Evolutionary conservation across 1,284 basidiomycete genomes (phyloP).

Genomic region (Fomitopsis pinicola): DNA sequence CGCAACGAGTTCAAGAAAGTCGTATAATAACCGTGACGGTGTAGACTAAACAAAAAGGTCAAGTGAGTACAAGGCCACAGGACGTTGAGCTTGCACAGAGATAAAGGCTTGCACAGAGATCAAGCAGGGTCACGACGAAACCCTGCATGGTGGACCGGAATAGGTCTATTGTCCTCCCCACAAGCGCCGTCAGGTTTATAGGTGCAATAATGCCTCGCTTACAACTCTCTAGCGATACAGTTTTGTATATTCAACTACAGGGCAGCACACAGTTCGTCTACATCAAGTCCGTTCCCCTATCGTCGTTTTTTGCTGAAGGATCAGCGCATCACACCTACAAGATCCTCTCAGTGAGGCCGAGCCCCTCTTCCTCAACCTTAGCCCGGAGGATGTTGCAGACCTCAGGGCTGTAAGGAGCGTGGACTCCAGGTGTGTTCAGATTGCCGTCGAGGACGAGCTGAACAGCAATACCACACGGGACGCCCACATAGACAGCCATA

Average conservation of each 20-base stretch:
- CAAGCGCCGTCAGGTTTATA: not conserved
- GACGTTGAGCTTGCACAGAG: too few species aligned
- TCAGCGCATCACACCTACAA: slow-evolving; percentile 34
- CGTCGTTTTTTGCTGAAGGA: not conserved
- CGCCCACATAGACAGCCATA: slow-evolving; percentile 91
- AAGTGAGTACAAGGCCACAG: too few species aligned
- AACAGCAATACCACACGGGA: slow-evolving; percentile 92
- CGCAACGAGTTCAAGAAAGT: too few species aligned
- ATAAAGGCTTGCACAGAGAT: not conserved
- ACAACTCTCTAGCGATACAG: not conserved
- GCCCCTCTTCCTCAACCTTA: slow-evolving; percentile 78
- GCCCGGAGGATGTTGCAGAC: slow-evolving; percentile 82
- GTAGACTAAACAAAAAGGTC: too few species aligned
- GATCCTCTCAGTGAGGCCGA: slow-evolving; percentile 75
- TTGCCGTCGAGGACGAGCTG: slow-evolving; percentile 81
- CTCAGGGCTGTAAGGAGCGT: slow-evolving; percentile 86
- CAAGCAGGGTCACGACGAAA: not conserved
- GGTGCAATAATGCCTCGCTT: not conserved
- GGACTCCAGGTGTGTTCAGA: slow-evolving; percentile 77
- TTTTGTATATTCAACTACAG: not conserved
- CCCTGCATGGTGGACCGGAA: not conserved
- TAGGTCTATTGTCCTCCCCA: not conserved
- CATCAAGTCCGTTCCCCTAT: not conserved
- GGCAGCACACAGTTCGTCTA: not conserved
- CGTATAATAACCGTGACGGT: not conserved